Base-by-base conservation (phyloP, 257 asterid genomes). In the Solanum raphanifolium region DNA sequence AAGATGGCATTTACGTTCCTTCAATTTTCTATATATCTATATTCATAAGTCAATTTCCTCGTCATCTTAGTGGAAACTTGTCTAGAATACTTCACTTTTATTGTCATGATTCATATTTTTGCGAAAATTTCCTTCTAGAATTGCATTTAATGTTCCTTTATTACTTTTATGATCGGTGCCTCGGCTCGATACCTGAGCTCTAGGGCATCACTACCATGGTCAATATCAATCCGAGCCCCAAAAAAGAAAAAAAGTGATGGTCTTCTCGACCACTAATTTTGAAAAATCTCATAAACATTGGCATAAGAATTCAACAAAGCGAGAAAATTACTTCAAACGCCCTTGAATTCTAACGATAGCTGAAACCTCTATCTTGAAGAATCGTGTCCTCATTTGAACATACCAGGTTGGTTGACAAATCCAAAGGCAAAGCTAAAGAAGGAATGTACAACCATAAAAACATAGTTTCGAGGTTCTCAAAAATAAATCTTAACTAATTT, bases 41-140 rank as follows among this genome's bases (percentile, higher is more conserved):
- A 60, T 60, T 60, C 27, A 23, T 3, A 60, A 60, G 68, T 60
- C 27, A 60, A 21, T 60, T 15, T 48, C 27, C 12, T 60, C 3
- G 5, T 23, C 68, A 60, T 60, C 1, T 0, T 3, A 60, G 5
- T 9, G 25, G 21, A 60, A 6, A 9, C 5, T 60, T 8, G 12
- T 60, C 6, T 8, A 60, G 11, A 21, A 60, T 60, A 60, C 6
- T 7, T 60, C 5, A 21, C 1, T 60, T 60, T 23, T 0, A 60
- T 23, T 1, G 5, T 8, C 68, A 9, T 7, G n/a, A 60, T 7
- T 21, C 13, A 9, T 9, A 8, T 60, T 58, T 58, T n/a, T 4
- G 0, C 16, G 0, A 4, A 11, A n/a, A n/a, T 0, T 9, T 65
- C 0, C 16, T 62, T 62, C 31, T 23, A 23, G 15, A 62, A 62